Evolutionary conservation across 495 filamentous ascomycete species (phyloP), one percentile per base, ranked within the genome.

Genomic region (Penicillium antarcticum): DNA sequence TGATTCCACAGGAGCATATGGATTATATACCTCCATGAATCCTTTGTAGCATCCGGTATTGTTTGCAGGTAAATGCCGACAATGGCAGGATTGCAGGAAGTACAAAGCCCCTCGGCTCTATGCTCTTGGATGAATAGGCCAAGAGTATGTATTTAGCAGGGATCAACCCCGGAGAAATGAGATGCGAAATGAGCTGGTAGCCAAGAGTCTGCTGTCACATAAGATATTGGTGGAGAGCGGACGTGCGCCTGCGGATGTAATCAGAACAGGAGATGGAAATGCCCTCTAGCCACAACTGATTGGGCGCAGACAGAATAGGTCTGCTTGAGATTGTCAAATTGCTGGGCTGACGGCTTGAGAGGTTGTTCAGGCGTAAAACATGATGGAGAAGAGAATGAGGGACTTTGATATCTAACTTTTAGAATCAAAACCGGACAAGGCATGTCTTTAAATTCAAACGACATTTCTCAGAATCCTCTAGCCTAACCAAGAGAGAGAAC

Each of bases 81-180:
- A 49, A 63, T 60, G 68, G 71, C 66, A 74, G 72, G 71, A 63
- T 61, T 67, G 71, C 66, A 74, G 72, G 71, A 63, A 59, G 53
- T 50, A 65, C 65, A 68, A 58, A 62, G 10, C 60, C 58, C 49
- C 59, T 60, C 24, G 23, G 40, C 16, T 26, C n/a, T 21, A 34
- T 42, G 24, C 35, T 48, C 14, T 29, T 37, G 33, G 14, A 17
- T 19, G 41, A 40, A 39, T 12, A n/a, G 42, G 39, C n/a, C 16
- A 21, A 49, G 12, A 17, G 35, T 4, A 23, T 39, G 8, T 19
- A 33, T 14, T 17, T 8, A 24, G 12, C 11, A 54, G 26, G 29
- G 45, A 2, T 54, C 21, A 34, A 31, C 42, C 41, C 35, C 16
- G 18, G 37, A 3, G 37, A 43, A 35, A 35, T 37, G 18, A 44